Base-by-base conservation (phyloP, 2,329 filamentous ascomycete species). In the Epichloe elymi region DNA sequence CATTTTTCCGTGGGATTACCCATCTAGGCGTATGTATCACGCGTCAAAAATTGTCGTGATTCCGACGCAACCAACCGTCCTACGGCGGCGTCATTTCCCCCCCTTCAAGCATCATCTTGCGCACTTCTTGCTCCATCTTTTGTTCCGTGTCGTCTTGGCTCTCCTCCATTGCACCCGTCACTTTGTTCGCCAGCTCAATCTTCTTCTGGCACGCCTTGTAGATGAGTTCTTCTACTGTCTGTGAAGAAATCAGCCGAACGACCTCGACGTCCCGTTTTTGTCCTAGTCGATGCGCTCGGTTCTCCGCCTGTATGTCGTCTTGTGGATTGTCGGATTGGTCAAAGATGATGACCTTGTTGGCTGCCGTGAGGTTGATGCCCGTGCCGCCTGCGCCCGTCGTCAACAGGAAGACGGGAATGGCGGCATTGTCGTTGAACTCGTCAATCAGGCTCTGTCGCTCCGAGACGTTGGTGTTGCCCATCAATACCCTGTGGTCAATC, bases 311-410 rank as follows among this genome's bases (percentile, higher is more conserved):
- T n/a, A 95, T 83, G 63, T 98, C 93, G 59, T 97, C 91, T 64
- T 98, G 93, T 0, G 93, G 93, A 60, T 98, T 98, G 70, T 96
- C 95, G n/a, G 84, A 88, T 56, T 86, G 86, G 67, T 98, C 93
- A 65, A 97, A 96, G 61, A 98, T 93, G 67, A 98, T 81, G 59
- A 98, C 91, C 69, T 96, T 97, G 72, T 97, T 97, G 4, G 93
- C 93, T 37, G 86, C 87, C 7, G 91, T 93, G 50, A 98, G 71
- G 67, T 98, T 98, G 71, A 98, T 94, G 40, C 93, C 93, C 0
- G 91, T 93, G n/a, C 93, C 93, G 49, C 93, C 93, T 0, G 91
- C 90, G 54, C 89, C 91, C 0, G 93, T 98, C 1, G 87, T 93
- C 5, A 98, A 78, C 57, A 98, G 78, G 67, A 98, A 98, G 0